A percentile compares a stretch with the other conserved stretches of the same genome.
These are phyloP conservation scores for Larix kaempferi DNA, from an alignment of 75 land plant species.

Conservation along the genomic window DNA sequence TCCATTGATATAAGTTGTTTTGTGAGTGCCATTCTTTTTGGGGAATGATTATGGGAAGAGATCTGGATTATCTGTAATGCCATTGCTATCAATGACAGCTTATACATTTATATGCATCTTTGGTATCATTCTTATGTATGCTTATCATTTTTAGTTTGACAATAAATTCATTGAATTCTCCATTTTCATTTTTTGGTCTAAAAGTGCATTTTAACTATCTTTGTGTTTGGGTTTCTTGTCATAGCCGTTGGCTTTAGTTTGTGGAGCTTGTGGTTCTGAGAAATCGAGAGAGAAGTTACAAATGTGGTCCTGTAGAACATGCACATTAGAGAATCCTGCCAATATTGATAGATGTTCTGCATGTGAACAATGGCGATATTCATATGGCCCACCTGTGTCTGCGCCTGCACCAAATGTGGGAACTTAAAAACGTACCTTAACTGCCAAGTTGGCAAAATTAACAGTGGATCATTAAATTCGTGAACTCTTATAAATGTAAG, in stretches of 20 bases:
- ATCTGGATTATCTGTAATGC: background rate
- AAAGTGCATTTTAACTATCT: background rate
- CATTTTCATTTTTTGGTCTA: background rate
- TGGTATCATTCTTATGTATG: background rate
- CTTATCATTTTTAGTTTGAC: background rate
- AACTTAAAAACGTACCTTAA: constrained; percentile 35
- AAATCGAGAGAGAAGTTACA: constrained; percentile 35
- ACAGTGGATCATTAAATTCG: background rate
- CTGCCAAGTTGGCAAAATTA: background rate
- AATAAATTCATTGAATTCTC: background rate
- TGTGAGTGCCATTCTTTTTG: too few relatives aligned
- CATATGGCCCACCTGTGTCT: constrained; percentile 70
- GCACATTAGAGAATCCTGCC: constrained; percentile 72
- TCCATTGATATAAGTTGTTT: background rate
- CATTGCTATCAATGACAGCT: background rate
- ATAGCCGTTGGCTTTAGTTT: constrained; percentile 73
- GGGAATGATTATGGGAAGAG: background rate
- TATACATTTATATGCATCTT: background rate
- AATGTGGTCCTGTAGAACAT: constrained; percentile 84
- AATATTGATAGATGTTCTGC: constrained; percentile 70
- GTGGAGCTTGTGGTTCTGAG: constrained; percentile 62
- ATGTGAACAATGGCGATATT: constrained; percentile 92
- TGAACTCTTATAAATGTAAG: background rate
- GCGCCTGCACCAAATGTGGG: constrained; percentile 56
- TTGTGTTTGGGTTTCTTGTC: background rate